phyloP scores from a whole-genome alignment of 305 asterid species.

The Plantago rigida region DNA sequence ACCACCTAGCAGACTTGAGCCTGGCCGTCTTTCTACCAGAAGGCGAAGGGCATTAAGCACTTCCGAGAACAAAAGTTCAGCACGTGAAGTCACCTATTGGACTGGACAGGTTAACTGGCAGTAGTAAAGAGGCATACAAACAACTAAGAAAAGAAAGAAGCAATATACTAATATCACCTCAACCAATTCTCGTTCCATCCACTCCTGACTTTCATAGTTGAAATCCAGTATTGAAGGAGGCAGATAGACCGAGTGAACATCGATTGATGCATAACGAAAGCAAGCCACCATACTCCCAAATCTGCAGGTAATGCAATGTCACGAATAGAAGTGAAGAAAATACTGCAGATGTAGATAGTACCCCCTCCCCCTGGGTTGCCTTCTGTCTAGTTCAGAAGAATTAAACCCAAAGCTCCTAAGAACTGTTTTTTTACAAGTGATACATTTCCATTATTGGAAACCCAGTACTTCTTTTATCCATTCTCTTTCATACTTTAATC shows the following conservation, averaged over 20 bases:
- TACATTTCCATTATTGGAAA: too few species aligned
- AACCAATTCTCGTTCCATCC: conserved; percentile 52
- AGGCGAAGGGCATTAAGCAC: conserved; percentile 52
- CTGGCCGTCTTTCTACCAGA: conserved; percentile 41
- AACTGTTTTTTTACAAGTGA: not conserved
- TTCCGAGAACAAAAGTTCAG: conserved; percentile 81
- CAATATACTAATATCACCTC: conserved; percentile 41
- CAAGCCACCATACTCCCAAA: conserved; percentile 79
- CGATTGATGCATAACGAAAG: conserved; percentile 65
- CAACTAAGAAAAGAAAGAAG: conserved; percentile 2
- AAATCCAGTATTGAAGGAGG: conserved; percentile 70
- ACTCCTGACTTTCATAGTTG: conserved; percentile 50
- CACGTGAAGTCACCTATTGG: conserved; percentile 61
- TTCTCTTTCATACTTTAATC: too few species aligned
- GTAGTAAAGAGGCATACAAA: conserved; percentile 19
- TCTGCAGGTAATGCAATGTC: conserved; percentile 37
- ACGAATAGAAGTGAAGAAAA: conserved; percentile 20
- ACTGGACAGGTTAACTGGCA: conserved; percentile 22
- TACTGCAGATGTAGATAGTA: conserved; percentile 4
- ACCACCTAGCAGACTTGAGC: conserved; percentile 16
- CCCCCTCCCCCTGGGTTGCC: too few species aligned
- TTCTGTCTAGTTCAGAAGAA: too few species aligned
- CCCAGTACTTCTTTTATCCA: too few species aligned
- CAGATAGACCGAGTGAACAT: conserved; percentile 61
- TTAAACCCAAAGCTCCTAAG: not conserved